Evolutionary conservation across 305 asterid species (phyloP), one percentile per base, ranked within the genome.

Genomic region (Ilex paraguariensis): DNA sequence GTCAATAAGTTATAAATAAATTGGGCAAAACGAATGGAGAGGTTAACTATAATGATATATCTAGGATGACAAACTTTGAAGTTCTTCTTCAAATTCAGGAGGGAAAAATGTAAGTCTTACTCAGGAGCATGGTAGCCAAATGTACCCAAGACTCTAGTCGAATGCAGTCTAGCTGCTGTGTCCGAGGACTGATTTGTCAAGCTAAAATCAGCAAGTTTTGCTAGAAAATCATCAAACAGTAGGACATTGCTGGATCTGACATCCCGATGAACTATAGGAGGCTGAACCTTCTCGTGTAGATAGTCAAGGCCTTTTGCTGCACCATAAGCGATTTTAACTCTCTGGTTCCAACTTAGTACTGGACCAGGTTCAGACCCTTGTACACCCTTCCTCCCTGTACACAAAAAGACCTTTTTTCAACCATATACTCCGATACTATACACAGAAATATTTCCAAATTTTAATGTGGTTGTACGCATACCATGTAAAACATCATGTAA

Each of bases 401-500:
- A 21, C 13, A 54, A 54, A 28, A 3, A 28, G n/a, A 2, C 42
- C 6, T 5, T 5, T 36, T 36, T 36, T 36, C 42, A 36, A 36
- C 7, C 0, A 36, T 3, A 33, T 36, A 36, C 9, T 36, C 42
- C 42, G 6, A 36, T 36, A 36, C 42, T 0, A 36, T 1, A 36
- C 42, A 36, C 42, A 36, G 9, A 36, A 36, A 36, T 4, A 36
- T 36, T 36, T 36, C 57, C 8, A 8, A 11, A 54, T 17, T 54
- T 46, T 21, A 21, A 46, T 46, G 11, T 46, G 13, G 48, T 6
- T 2, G 2, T 42, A 11, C 13, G 1, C 60, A 7, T 72, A 88
- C 97, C 97, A 36, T 91, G 96, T 66, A 91, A 73, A 13, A 88
- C 85, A 59, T 91, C 93, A 44, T 86, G 97, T 30, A 91, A 71